Conservation (phyloP, 192 early-diverging fungal species). For the Haplosporangium gracile region DNA sequence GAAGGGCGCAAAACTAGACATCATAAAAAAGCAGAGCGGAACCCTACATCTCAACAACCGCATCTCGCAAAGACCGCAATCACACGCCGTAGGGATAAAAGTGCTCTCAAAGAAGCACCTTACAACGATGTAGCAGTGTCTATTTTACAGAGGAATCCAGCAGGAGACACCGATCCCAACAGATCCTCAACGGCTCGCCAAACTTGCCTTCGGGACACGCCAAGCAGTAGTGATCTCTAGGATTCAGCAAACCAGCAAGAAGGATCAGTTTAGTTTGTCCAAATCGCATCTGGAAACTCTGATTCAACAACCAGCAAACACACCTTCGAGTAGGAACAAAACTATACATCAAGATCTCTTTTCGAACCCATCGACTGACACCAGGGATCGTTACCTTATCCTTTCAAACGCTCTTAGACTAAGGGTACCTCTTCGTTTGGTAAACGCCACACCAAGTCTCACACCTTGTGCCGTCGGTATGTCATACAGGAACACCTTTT, state of each 20-base stretch:
- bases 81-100: background rate
- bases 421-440: constrained; percentile 99
- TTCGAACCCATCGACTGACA: background rate
- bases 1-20: background rate
- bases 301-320: background rate
- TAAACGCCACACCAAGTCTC: constrained; percentile 99
- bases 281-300: constrained; percentile 11
- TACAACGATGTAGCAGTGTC: background rate
- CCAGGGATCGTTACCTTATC: background rate
- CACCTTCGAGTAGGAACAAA: background rate
- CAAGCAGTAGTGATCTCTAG: background rate
- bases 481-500: constrained; percentile 8
- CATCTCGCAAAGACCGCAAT: background rate
- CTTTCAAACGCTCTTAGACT: constrained; percentile 67
- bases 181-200: background rate
- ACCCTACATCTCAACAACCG: background rate
- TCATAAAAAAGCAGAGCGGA: background rate
- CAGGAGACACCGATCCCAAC: background rate
- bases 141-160: background rate
- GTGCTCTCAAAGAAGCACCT: background rate
- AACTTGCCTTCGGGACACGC: background rate
- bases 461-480: constrained; percentile 94
- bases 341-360: background rate
- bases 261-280: background rate
- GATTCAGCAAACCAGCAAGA: background rate